Evolutionary conservation across 202 grass and related monocot genomes (phyloP), one percentile per base, ranked within the genome.

Genomic region (Eragrostis tef): DNA sequence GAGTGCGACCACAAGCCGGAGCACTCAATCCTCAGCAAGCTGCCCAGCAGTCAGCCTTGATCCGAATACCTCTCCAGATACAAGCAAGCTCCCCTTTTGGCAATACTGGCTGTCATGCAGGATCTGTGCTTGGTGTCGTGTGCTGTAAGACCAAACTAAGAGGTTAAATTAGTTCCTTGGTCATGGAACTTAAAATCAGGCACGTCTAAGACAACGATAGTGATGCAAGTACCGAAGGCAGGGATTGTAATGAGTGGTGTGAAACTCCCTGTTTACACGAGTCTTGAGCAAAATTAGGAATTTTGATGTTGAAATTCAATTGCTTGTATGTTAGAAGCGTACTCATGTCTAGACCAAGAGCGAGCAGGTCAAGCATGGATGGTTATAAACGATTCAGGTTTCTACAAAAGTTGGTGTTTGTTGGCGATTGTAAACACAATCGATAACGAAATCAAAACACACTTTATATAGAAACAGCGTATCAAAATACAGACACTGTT

Each of bases 1-100:
- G 94, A 97, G 78, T 94, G 94, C 44, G 84, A 86, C 47, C 92
- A 97, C 81, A 94, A 94, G 63, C 94, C 94, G n/a, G 94, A 97
- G 64, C 94, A 97, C 70, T 93, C 88, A 1, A 87, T 97, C 69
- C 93, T 97, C 17, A 89, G 84, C 88, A 97, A 91, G 62, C 85
- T 97, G 22, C 93, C 93, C 20, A 93, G 86, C 83, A 97, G 67
- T 29, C 86, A 91, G 21, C 88, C 88, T 53, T 97, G 91, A 90
- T 27, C 21, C 10, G 36, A 58, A 58, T 9, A 14, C 15, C 46
- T 11, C 56, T 74, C 14, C 2, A 50, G 14, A 14, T 15, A 17
- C 31, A 51, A 25, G 63, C 34, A 19, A 10, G 5, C n/a, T n/a
- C 34, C 17, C 7, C 19, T n/a, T 42, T 29, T 74, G 49, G 67